phyloP scores from a whole-genome alignment of 768 basidiomycete species.

The Clathrus columnatus region DNA sequence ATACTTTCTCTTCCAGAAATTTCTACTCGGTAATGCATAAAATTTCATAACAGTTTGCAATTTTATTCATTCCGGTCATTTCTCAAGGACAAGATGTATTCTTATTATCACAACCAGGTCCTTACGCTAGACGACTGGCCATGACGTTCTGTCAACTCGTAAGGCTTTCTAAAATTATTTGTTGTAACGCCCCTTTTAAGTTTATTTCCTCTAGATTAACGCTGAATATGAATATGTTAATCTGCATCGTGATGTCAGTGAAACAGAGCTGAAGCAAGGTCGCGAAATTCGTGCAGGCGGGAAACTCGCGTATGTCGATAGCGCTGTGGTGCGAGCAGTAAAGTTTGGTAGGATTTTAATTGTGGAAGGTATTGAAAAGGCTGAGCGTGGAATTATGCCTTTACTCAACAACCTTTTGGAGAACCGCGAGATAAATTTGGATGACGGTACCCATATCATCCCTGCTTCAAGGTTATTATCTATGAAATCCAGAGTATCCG shows the following conservation, averaged over 20 bases:
- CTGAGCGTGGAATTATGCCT: constrained; percentile 66
- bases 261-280: constrained; percentile 65
- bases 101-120: constrained; percentile 56
- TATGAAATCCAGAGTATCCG: constrained; percentile 17
- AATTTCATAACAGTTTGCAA: background rate
- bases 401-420: constrained; percentile 62
- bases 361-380: constrained; percentile 63
- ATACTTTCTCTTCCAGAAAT: constrained; percentile 61
- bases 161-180: background rate
- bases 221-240: constrained; percentile 62
- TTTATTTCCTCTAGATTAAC: constrained; percentile 35
- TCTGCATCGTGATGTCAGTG: constrained; percentile 60
- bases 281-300: constrained; percentile 54
- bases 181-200: background rate
- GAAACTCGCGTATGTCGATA: constrained; percentile 58
- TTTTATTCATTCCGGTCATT: background rate
- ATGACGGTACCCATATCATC: constrained; percentile 63
- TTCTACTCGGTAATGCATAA: constrained; percentile 32
- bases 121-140: constrained; percentile 53
- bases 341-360: constrained; percentile 59
- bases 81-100: constrained; percentile 51
- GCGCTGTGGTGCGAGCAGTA: constrained; percentile 55
- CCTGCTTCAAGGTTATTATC: constrained; percentile 49
- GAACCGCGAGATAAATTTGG: constrained; percentile 67
- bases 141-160: constrained; percentile 54